Percentiles rank a stretch among this genome's conserved stretches.
phyloP scores from a whole-genome alignment of 345 rosid genomes.

The Clarkia xantiana region DNA sequence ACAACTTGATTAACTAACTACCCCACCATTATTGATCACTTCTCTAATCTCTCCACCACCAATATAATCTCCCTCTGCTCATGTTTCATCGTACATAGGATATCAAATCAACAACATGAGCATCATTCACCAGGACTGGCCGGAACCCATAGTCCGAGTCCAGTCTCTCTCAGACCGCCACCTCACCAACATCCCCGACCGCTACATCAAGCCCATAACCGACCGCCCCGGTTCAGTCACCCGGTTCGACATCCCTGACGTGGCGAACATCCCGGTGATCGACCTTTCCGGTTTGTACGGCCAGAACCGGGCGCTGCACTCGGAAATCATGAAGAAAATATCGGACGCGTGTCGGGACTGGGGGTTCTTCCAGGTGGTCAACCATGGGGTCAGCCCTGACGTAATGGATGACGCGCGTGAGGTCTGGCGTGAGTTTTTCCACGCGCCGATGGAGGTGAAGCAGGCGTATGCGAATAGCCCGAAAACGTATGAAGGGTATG shows the following conservation, averaged over 20 bases:
- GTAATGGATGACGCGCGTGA: conserved; percentile 54
- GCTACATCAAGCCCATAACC: conserved; percentile 53
- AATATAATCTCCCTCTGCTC: too few relatives aligned
- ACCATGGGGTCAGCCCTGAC: conserved; percentile 57
- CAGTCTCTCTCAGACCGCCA: conserved; percentile 64
- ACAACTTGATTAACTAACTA: too few relatives aligned
- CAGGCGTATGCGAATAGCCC: conserved; percentile 61
- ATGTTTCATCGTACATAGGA: not conserved
- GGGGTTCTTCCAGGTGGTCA: conserved; percentile 87
- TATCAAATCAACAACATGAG: conserved; percentile 19
- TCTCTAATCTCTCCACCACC: too few relatives aligned
- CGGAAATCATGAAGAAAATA: conserved; percentile 14
- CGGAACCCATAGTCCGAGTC: conserved; percentile 88
- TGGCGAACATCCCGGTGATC: conserved; percentile 54
- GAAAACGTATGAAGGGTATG: conserved; percentile 80
- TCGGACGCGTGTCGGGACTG: conserved; percentile 57
- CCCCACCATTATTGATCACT: too few relatives aligned
- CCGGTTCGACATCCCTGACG: not conserved
- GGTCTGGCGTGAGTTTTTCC: conserved; percentile 70
- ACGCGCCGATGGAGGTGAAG: conserved; percentile 48
- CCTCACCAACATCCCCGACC: conserved; percentile 34
- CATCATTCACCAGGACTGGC: conserved; percentile 62
- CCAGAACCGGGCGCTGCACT: conserved; percentile 6
- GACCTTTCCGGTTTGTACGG: conserved; percentile 38
- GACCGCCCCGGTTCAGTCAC: conserved; percentile 40